Evolutionary conservation across 805 yeast species (phyloP).

Genomic region (Gaillardinia entomophila): DNA sequence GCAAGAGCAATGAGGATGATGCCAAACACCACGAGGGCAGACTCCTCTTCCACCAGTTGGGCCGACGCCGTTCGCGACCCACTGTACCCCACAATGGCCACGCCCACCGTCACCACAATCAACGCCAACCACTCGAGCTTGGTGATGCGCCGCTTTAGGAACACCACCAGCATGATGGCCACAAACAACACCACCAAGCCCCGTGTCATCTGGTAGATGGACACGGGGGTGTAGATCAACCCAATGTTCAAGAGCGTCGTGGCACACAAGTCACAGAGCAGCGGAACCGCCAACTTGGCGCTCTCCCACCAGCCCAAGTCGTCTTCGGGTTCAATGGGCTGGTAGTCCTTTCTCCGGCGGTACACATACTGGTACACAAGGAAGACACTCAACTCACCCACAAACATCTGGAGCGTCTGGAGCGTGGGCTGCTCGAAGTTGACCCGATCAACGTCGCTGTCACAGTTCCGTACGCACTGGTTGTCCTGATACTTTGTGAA

Average conservation of each 20-base stretch:
- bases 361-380: constrained; percentile 30
- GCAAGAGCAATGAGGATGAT: constrained; percentile 54
- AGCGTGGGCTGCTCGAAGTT: constrained; percentile 72
- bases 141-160: constrained; percentile 50
- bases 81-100: constrained; percentile 66
- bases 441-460: constrained; percentile 36
- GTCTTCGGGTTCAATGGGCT: background rate
- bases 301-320: constrained; percentile 24
- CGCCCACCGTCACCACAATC: constrained; percentile 60
- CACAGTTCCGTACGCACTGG: constrained; percentile 60
- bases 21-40: constrained; percentile 43
- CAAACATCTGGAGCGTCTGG: constrained; percentile 76
- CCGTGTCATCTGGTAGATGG: constrained; percentile 81
- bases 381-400: constrained; percentile 59
- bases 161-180: constrained; percentile 61
- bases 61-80: constrained; percentile 37
- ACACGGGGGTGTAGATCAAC: constrained; percentile 66
- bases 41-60: constrained; percentile 4
- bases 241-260: constrained; percentile 79
- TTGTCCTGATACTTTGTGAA: constrained; percentile 73
- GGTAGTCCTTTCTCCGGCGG: constrained; percentile 7
- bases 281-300: constrained; percentile 47
- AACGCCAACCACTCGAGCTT: constrained; percentile 66
- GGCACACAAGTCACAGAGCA: constrained; percentile 64
- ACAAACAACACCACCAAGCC: constrained; percentile 75